Percentiles rank a stretch among this genome's conserved stretches.
Conservation (phyloP, 176 grass and related monocot genomes). For the Pharus latifolius region DNA sequence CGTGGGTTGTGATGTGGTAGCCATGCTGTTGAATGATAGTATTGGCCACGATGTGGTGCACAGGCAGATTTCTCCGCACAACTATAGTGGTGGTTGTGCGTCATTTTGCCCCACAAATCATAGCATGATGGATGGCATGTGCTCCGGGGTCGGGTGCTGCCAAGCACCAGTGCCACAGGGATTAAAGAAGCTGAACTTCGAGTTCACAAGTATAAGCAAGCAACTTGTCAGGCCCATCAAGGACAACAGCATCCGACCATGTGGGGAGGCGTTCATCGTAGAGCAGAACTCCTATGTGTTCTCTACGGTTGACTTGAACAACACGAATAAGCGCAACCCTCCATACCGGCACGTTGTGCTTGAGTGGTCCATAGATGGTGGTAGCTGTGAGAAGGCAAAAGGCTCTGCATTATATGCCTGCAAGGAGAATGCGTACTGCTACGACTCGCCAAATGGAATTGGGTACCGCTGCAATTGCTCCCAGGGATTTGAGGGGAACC, state of each 20-base stretch:
- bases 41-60: neutral
- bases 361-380: slow-evolving; percentile 45
- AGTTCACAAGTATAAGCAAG: slow-evolving; percentile 29
- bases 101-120: slow-evolving; percentile 20
- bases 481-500: slow-evolving; percentile 33
- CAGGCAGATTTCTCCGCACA: no score
- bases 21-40: slow-evolving; percentile 10
- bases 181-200: slow-evolving; percentile 6
- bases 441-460: slow-evolving; percentile 19
- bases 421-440: slow-evolving; percentile 17
- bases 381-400: slow-evolving; percentile 16
- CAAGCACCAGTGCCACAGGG: slow-evolving; percentile 16
- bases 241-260: neutral
- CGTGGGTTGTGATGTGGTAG: slow-evolving; percentile 44
- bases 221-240: slow-evolving; percentile 1
- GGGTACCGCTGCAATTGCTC: slow-evolving; percentile 56
- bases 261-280: slow-evolving; percentile 29
- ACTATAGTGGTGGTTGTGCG: slow-evolving; percentile 31
- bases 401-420: slow-evolving; percentile 1
- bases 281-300: slow-evolving; percentile 31
- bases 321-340: neutral
- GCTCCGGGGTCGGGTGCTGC: slow-evolving; percentile 61
- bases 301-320: neutral
- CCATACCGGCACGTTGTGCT: slow-evolving; percentile 24
- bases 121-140: neutral